Evolutionary conservation across 441 rosid species (phyloP), one percentile per base, ranked within the genome.

Genomic region (Eutrema salsugineum): DNA sequence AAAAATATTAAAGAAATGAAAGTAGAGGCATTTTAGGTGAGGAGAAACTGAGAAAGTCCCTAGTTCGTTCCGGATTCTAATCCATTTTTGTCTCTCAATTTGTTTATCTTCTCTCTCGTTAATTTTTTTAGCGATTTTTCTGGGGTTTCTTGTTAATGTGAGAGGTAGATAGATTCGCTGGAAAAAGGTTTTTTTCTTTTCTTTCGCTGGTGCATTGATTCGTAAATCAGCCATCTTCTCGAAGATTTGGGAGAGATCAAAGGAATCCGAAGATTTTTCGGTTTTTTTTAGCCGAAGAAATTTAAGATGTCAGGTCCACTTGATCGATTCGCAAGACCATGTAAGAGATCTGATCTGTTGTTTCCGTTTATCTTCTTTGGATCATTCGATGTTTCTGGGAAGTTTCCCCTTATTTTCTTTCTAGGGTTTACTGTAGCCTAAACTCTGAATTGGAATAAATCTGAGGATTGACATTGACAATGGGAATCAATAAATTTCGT

Each of bases 261-360:
- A 73, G 32, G 46, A 49, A 66, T 59, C 66, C 33, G 14, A 43
- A 39, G 38, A 49, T 44, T 51, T 16, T 1, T 38, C 33, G 20
- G 20, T 30, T 24, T 58, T 28, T 8, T 28, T 2, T 1, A 57
- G 27, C 15, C 38, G 3, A 48, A 66, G 55, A 36, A 36, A 48
- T 40, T 15, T 74, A 19, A 66, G 0, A 76, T 77, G 80, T 77
- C 80, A 53, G 80, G 80, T 66, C 81, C 78, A 11, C 81, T 78
- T 54, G 81, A 78, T 72, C 81, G 81, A 32, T 78, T 62, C 15
- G 78, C 81, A 9, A 72, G 81, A 22, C 81, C 80, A 12, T 77
- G 80, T 77, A 72, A 77, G 80, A 65, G 76, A 71, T 71, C 80
- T 65, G 39, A 33, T 71, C 63, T 74, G 8, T 42, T 14, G 16